phyloP scores from a whole-genome alignment of 2,329 filamentous ascomycete species.

The Phialophora expanda region DNA sequence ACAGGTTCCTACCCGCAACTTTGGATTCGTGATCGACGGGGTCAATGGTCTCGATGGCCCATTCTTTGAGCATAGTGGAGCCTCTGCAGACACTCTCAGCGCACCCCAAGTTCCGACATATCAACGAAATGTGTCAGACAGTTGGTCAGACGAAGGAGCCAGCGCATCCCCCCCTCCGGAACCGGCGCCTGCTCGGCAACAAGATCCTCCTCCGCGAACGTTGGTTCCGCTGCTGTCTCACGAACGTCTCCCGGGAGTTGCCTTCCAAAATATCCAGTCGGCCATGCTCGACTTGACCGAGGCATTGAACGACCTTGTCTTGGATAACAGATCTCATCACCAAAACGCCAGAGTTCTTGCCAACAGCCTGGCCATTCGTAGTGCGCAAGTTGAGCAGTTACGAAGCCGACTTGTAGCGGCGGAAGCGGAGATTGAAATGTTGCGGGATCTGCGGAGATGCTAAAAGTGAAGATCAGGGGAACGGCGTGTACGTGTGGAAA shows the following conservation, averaged over 20 bases:
- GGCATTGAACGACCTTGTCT: background rate
- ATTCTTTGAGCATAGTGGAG: background rate
- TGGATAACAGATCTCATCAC: background rate
- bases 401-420: background rate
- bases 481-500: background rate
- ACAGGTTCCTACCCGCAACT: background rate
- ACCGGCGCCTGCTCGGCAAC: background rate
- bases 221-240: background rate
- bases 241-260: background rate
- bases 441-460: background rate
- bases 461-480: background rate
- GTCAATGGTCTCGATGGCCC: background rate
- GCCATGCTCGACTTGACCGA: background rate
- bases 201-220: background rate
- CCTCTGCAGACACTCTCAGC: background rate
- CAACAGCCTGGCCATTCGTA: background rate
- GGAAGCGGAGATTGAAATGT: background rate
- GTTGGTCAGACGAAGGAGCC: background rate
- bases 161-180: background rate
- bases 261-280: background rate
- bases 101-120: background rate
- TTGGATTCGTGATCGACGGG: background rate
- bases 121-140: background rate
- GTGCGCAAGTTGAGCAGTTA: background rate
- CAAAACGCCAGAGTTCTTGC: background rate